Evolutionary conservation across 805 yeast species (phyloP).

Genomic region (Diddensiella santjacobensis): DNA sequence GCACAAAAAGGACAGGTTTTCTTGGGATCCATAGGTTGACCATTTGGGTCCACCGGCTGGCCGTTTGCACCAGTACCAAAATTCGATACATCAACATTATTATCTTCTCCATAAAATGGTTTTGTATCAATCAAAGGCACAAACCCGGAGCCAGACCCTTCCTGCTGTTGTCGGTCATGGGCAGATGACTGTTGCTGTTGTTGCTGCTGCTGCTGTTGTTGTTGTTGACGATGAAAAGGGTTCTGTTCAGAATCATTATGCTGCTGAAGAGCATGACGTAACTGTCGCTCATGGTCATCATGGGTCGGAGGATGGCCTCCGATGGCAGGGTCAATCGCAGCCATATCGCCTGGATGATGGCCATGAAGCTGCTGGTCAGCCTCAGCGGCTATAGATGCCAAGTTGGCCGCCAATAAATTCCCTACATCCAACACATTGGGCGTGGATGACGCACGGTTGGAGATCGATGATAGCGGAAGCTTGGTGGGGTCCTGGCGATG

Average conservation of each 20-base stretch:
- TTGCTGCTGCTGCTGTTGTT: slow-evolving; percentile 6
- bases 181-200: slow-evolving; percentile 3
- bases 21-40: slow-evolving; percentile 25
- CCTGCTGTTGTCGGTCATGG: slow-evolving; percentile 9
- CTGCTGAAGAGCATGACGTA: slow-evolving; percentile 10
- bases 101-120: not conserved
- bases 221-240: slow-evolving; percentile 3
- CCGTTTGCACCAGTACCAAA: not conserved
- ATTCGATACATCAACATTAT: not conserved
- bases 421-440: slow-evolving; percentile 7
- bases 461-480: slow-evolving; percentile 1
- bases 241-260: slow-evolving; percentile 2
- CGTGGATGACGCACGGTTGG: slow-evolving; percentile 2
- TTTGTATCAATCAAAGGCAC: not conserved
- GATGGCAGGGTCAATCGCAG: slow-evolving; percentile 1
- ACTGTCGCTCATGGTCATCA: slow-evolving; percentile 5
- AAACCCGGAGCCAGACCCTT: not conserved
- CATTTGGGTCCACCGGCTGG: slow-evolving; percentile 8
- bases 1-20: slow-evolving; percentile 51
- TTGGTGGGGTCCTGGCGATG: not conserved
- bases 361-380: slow-evolving; percentile 2
- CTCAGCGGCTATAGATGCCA: not conserved
- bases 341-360: slow-evolving; percentile 1
- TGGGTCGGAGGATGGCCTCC: not conserved
- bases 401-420: slow-evolving; percentile 2